These are phyloP conservation scores for Ogataea nitratoaversa DNA, from an alignment of 805 yeast species.

Conservation along the genomic window DNA sequence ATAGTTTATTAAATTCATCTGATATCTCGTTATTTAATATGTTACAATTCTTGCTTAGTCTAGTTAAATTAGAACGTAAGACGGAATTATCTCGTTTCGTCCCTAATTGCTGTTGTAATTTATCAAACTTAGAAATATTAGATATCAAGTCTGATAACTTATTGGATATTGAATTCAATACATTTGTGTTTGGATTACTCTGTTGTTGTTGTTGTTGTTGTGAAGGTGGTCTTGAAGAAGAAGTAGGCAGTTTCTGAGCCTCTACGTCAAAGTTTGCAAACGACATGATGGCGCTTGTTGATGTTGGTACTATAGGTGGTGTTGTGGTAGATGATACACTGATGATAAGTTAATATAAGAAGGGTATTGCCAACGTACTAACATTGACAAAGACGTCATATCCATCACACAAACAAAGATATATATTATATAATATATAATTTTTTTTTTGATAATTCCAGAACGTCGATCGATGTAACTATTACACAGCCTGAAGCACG, in stretches of 20 bases:
- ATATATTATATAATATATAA: too few species aligned
- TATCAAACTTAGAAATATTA: slow-evolving; percentile 46
- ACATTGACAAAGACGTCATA: too few species aligned
- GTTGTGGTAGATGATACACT: too few species aligned
- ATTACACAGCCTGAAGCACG: neutral
- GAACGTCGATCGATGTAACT: neutral
- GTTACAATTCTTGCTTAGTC: slow-evolving; percentile 16
- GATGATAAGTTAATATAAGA: too few species aligned
- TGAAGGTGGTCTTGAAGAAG: neutral
- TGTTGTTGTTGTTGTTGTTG: too few species aligned
- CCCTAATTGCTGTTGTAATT: slow-evolving; percentile 47
- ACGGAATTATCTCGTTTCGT: slow-evolving; percentile 44
- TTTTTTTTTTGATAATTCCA: too few species aligned
- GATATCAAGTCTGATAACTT: slow-evolving; percentile 30
- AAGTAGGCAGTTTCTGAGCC: slow-evolving; percentile 34
- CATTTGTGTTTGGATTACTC: neutral
- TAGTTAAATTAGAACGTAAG: slow-evolving; percentile 31
- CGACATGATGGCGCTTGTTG: slow-evolving; percentile 48
- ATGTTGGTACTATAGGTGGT: too few species aligned
- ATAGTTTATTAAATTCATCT: slow-evolving; percentile 9
- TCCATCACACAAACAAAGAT: too few species aligned
- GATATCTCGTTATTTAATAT: slow-evolving; percentile 15
- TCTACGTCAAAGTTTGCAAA: slow-evolving; percentile 51
- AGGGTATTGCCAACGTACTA: too few species aligned
- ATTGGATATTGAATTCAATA: slow-evolving; percentile 17